Base-by-base conservation (phyloP, 371 early-diverging fungal genomes). In the Paraphysoderma sedebokerense region DNA sequence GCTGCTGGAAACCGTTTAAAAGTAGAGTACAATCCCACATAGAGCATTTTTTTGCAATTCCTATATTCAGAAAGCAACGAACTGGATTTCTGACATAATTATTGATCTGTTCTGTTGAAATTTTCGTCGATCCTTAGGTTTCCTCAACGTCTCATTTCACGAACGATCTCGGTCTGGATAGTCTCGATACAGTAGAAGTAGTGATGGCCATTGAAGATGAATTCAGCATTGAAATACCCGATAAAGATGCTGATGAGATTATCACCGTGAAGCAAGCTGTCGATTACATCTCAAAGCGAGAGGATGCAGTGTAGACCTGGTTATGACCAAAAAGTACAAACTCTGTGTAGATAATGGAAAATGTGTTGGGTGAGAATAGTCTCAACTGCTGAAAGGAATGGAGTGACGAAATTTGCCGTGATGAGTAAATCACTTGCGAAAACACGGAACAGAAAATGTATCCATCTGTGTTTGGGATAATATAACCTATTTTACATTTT, bases 121-220 rank as follows among this genome's bases (percentile, higher is more conserved):
- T n/a, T n/a, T n/a, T 34, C 35, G 13, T n/a, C 15, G n/a, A n/a
- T 15, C 35, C 13, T n/a, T 68, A 92, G 96, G 65, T 96, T 47
- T 62, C 85, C 28, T 66, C 81, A 49, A 70, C 80, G 51, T 76
- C 95, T 28, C 79, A 84, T 65, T 93, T 95, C 61, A 70, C 72
- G 63, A 80, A 82, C 56, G 98, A 95, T 62, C 84, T 97, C 53
- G 88, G 89, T 15, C 66, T 97, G 50, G 98, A 97, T 65, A 81
- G 82, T 58, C 72, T 97, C 58, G 96, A 95, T 66, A 82, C 87
- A 47, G 93, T 95, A 36, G 98, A 97, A 67, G 90, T 95, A 47
- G 87, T 92, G 44, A 95, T 97, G 90, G 93, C 93, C 38, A 78
- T 97, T 53, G 98, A 97, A 70, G 95, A 97, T 57, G 98, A 97